Evolutionary conservation across 2,329 filamentous ascomycete genomes (phyloP).

Genomic region (Penicillium griseofulvum): DNA sequence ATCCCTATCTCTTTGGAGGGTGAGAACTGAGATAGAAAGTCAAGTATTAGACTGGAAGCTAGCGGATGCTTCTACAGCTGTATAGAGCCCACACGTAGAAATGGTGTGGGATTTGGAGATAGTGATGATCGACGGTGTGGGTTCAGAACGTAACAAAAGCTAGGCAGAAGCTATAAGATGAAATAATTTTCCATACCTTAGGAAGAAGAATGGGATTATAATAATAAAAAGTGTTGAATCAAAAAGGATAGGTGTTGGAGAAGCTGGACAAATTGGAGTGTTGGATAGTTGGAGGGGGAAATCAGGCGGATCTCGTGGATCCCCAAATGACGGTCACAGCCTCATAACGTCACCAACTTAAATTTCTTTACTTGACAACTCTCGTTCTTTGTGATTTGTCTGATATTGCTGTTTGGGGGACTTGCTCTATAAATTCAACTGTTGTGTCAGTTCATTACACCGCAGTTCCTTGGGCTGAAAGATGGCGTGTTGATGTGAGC

Average conservation of each 20-base stretch:
- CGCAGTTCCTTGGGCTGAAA: background rate
- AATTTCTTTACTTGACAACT: background rate
- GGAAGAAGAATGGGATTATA: background rate
- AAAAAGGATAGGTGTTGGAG: background rate
- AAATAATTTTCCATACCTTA: background rate
- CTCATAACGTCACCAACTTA: conserved; percentile 5
- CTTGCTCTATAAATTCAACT: background rate
- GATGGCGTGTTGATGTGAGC: conserved; percentile 9
- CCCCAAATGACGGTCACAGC: conserved; percentile 2
- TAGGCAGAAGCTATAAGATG: background rate
- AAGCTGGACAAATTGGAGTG: background rate
- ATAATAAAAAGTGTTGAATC: background rate
- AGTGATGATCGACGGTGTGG: background rate
- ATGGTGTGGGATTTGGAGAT: background rate
- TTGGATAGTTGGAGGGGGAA: background rate
- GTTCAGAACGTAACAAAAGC: background rate
- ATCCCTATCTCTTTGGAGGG: background rate
- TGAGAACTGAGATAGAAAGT: background rate
- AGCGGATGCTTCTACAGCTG: background rate
- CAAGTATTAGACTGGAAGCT: background rate
- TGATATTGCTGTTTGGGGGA: background rate
- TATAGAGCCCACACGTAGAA: background rate
- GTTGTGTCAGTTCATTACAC: background rate
- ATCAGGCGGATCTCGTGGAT: conserved; percentile 7
- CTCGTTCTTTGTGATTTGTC: background rate